phyloP scores from a whole-genome alignment of 2,329 filamentous ascomycete genomes.

The Aspergillus novofumigatus region DNA sequence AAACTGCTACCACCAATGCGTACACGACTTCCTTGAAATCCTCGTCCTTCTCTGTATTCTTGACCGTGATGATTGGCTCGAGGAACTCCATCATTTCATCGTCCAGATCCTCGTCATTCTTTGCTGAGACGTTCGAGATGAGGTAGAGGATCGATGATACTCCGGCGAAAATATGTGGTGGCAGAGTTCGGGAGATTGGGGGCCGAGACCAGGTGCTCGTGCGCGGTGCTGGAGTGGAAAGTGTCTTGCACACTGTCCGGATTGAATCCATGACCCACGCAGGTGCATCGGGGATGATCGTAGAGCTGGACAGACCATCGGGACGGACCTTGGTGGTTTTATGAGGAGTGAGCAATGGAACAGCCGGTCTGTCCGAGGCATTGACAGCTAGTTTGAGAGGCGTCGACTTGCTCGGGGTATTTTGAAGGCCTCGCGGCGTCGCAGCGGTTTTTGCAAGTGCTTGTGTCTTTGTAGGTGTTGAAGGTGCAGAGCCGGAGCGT shows the following conservation, averaged over 20 bases:
- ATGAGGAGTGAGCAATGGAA: slow-evolving; percentile 19
- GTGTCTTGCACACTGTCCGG: slow-evolving; percentile 59
- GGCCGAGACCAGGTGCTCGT: slow-evolving; percentile 35
- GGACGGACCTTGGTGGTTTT: slow-evolving; percentile 11
- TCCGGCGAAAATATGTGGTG: slow-evolving; percentile 70
- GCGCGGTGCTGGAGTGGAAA: slow-evolving; percentile 50
- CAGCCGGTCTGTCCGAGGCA: slow-evolving; percentile 14
- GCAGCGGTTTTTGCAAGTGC: slow-evolving; percentile 28
- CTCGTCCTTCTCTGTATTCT: slow-evolving; percentile 46
- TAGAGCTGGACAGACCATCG: slow-evolving; percentile 21
- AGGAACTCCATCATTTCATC: slow-evolving; percentile 32
- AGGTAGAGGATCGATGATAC: slow-evolving; percentile 57
- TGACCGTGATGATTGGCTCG: slow-evolving; percentile 35
- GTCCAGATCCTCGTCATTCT: slow-evolving; percentile 47
- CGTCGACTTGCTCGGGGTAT: slow-evolving; percentile 45
- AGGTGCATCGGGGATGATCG: slow-evolving; percentile 43
- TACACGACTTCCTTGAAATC: slow-evolving; percentile 38
- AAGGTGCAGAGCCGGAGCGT: slow-evolving; percentile 29
- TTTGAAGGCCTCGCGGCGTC: slow-evolving; percentile 29
- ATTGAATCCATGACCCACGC: slow-evolving; percentile 68
- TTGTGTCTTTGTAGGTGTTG: slow-evolving; percentile 34
- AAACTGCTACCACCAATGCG: slow-evolving; percentile 40
- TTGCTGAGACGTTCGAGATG: slow-evolving; percentile 38
- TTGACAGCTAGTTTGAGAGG: slow-evolving; percentile 27
- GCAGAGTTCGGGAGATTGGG: slow-evolving; percentile 48